Evolutionary conservation across 176 grass and related monocot species (phyloP).

Genomic region (Hordeum marinum): DNA sequence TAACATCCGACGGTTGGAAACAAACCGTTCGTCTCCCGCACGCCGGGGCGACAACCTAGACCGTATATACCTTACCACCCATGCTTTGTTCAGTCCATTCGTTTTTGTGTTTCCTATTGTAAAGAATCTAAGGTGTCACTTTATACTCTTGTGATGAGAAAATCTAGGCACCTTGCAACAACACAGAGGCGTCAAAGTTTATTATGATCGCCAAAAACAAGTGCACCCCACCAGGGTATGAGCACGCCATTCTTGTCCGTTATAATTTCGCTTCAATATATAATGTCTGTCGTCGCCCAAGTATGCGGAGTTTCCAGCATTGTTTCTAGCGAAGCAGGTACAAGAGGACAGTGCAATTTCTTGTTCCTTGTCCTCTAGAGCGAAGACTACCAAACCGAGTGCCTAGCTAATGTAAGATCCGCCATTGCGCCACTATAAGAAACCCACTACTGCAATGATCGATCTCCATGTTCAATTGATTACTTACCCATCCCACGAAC

Average conservation of each 20-base stretch:
- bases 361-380: slow-evolving; percentile 27
- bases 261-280: neutral
- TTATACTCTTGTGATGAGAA: neutral
- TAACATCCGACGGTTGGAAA: too few species aligned
- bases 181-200: slow-evolving; percentile 10
- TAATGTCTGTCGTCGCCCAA: neutral
- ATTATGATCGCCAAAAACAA: slow-evolving; percentile 1
- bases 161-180: neutral
- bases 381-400: neutral
- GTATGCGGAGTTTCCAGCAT: slow-evolving; percentile 6
- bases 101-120: neutral
- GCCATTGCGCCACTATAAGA: slow-evolving; percentile 1
- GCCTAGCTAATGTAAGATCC: neutral
- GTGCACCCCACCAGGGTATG: neutral
- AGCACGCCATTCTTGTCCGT: slow-evolving; percentile 17
- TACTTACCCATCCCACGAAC: neutral
- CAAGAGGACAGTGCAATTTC: slow-evolving; percentile 9
- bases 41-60: too few species aligned
- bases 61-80: neutral
- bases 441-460: neutral
- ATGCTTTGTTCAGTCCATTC: neutral
- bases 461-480: slow-evolving; percentile 6
- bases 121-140: slow-evolving; percentile 34
- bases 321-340: slow-evolving; percentile 22
- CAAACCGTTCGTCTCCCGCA: too few species aligned